Evolutionary conservation across 306 rosid species (phyloP).

Genomic region (Coriaria nepalensis): DNA sequence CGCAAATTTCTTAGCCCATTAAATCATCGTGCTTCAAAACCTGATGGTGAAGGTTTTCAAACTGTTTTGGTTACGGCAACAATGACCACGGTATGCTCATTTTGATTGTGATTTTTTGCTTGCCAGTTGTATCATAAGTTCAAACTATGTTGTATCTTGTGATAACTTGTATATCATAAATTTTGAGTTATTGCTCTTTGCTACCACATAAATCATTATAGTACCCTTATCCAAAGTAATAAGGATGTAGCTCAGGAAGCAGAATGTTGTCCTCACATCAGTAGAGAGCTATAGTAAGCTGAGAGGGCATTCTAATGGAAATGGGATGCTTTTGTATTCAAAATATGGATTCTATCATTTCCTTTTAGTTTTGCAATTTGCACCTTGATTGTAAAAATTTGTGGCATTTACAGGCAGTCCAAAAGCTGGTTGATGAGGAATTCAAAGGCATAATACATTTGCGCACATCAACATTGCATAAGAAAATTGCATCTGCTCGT

Average conservation of each 20-base stretch:
- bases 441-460: conserved; percentile 84
- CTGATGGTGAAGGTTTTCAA: conserved; percentile 66
- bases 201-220: too few species aligned
- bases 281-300: too few species aligned
- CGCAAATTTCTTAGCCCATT: conserved; percentile 71
- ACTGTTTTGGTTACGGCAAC: conserved; percentile 90
- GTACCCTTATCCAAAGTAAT: too few species aligned
- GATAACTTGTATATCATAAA: neutral
- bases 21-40: conserved; percentile 51
- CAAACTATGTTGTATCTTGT: neutral
- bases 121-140: neutral
- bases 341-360: neutral
- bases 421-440: conserved; percentile 77
- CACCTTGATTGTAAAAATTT: neutral
- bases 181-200: neutral
- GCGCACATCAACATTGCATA: conserved; percentile 82
- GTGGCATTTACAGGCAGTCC: conserved; percentile 65
- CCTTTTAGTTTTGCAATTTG: conserved; percentile 1
- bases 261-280: too few species aligned
- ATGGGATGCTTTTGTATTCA: neutral
- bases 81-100: conserved; percentile 60
- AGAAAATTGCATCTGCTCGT: conserved; percentile 78
- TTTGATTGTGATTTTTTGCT: conserved; percentile 13
- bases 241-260: too few species aligned
- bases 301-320: too few species aligned